phyloP scores from a whole-genome alignment of 192 early-diverging fungal genomes.

The Cetraspora pellucida region DNA sequence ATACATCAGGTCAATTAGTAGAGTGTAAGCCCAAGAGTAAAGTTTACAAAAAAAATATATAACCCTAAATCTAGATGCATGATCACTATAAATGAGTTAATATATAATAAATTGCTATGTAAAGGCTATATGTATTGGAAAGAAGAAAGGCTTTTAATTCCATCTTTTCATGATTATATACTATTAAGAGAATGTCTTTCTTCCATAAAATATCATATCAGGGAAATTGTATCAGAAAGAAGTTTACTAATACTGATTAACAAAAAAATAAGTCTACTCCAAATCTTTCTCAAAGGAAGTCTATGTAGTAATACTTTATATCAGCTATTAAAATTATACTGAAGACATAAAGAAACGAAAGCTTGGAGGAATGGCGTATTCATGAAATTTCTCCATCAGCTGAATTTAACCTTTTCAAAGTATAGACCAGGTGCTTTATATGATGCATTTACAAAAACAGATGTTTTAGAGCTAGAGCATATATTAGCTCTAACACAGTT shows the following conservation, averaged over 20 bases:
- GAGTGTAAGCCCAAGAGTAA: not conserved
- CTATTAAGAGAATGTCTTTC: slow-evolving; percentile 15
- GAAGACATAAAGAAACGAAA: not conserved
- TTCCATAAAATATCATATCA: slow-evolving; percentile 11
- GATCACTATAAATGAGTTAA: not conserved
- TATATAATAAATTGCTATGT: slow-evolving; percentile 11
- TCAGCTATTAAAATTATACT: not conserved
- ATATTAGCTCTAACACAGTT: not conserved
- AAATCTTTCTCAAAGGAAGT: slow-evolving; percentile 23
- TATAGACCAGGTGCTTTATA: not conserved
- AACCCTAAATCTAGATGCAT: slow-evolving; percentile 21
- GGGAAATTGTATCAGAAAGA: slow-evolving; percentile 1
- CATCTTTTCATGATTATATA: not conserved
- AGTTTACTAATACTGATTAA: slow-evolving; percentile 19
- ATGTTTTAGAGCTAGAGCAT: slow-evolving; percentile 2
- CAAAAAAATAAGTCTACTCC: slow-evolving; percentile 15
- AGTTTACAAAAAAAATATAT: slow-evolving; percentile 8
- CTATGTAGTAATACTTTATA: not conserved
- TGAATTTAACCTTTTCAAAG: not conserved
- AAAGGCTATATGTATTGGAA: slow-evolving; percentile 22
- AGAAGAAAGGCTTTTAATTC: slow-evolving; percentile 19
- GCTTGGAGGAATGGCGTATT: slow-evolving; percentile 8
- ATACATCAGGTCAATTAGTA: not conserved
- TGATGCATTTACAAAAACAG: not conserved
- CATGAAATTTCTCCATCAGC: slow-evolving; percentile 21